Conservation (phyloP, 768 basidiomycete species). For the Calvatia gigantea region DNA sequence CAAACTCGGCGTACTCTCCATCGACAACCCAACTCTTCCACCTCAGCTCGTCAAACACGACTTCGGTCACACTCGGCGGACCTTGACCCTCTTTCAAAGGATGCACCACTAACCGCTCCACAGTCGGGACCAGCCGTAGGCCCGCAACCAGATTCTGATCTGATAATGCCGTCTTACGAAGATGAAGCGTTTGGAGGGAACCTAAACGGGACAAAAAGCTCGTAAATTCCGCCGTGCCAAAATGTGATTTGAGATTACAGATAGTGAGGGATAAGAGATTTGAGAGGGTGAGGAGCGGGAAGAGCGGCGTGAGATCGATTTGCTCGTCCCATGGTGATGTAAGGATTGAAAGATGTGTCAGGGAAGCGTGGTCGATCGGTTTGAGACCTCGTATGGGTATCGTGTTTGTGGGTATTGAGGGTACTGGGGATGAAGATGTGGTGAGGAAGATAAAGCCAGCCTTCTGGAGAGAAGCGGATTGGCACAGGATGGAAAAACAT, state of each 20-base stretch:
- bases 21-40: slow-evolving; percentile 22
- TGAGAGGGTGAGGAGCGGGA: slow-evolving; percentile 32
- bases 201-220: slow-evolving; percentile 31
- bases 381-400: slow-evolving; percentile 8
- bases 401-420: slow-evolving; percentile 3
- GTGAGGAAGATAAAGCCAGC: slow-evolving; percentile 26
- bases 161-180: slow-evolving; percentile 33
- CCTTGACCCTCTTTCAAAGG: slow-evolving; percentile 15
- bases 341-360: slow-evolving; percentile 33
- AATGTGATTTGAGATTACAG: slow-evolving; percentile 33
- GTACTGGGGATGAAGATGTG: neutral
- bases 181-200: slow-evolving; percentile 31
- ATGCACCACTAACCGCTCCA: slow-evolving; percentile 32
- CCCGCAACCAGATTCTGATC: slow-evolving; percentile 31
- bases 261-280: slow-evolving; percentile 33
- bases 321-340: slow-evolving; percentile 32
- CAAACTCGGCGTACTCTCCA: slow-evolving; percentile 13
- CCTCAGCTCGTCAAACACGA: slow-evolving; percentile 32
- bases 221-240: slow-evolving; percentile 26
- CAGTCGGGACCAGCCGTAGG: slow-evolving; percentile 27
- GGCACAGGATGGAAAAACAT: slow-evolving; percentile 27
- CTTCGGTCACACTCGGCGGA: slow-evolving; percentile 29
- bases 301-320: slow-evolving; percentile 32
- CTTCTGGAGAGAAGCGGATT: slow-evolving; percentile 22
- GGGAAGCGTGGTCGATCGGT: slow-evolving; percentile 26